These are phyloP conservation scores for Exophiala spinifera DNA, from an alignment of 2,329 filamentous ascomycete species.

Conservation along the genomic window DNA sequence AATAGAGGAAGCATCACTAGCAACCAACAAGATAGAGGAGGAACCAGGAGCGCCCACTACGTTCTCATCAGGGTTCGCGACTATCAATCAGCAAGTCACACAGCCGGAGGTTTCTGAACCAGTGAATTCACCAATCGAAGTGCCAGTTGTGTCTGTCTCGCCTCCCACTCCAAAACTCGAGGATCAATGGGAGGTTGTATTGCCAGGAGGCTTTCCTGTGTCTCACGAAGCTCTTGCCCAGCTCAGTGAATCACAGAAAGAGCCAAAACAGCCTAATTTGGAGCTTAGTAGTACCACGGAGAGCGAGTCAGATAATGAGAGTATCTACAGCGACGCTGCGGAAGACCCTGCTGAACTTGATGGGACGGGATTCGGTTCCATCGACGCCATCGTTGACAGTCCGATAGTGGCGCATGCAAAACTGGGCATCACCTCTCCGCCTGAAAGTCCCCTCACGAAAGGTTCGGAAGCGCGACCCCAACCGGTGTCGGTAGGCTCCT, in stretches of 20 bases:
- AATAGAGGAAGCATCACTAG: conserved; percentile 1
- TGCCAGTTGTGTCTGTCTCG: conserved; percentile 47
- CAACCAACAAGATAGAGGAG: too few relatives aligned
- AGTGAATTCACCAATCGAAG: conserved; percentile 5
- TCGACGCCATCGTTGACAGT: conserved; percentile 48
- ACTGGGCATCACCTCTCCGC: conserved; percentile 11
- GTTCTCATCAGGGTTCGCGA: not conserved
- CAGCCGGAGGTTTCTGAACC: not conserved
- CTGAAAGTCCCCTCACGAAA: conserved; percentile 23
- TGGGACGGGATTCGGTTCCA: conserved; percentile 48
- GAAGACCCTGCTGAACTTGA: conserved; percentile 34
- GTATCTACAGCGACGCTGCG: conserved; percentile 45
- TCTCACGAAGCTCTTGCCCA: conserved; percentile 13
- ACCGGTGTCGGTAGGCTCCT: conserved; percentile 17
- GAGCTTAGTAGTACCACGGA: conserved; percentile 12
- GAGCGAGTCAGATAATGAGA: conserved; percentile 34
- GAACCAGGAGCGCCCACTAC: too few relatives aligned
- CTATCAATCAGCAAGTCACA: conserved; percentile 4
- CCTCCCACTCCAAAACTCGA: conserved; percentile 44
- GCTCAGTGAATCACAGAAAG: conserved; percentile 6
- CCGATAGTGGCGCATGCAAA: conserved; percentile 22
- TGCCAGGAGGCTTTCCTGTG: conserved; percentile 61
- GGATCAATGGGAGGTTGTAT: conserved; percentile 41
- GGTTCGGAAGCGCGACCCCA: conserved; percentile 2
- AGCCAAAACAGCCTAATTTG: not conserved